These are phyloP conservation scores for Breynia disticha DNA, from an alignment of 441 rosid genomes.

Conservation along the genomic window DNA sequence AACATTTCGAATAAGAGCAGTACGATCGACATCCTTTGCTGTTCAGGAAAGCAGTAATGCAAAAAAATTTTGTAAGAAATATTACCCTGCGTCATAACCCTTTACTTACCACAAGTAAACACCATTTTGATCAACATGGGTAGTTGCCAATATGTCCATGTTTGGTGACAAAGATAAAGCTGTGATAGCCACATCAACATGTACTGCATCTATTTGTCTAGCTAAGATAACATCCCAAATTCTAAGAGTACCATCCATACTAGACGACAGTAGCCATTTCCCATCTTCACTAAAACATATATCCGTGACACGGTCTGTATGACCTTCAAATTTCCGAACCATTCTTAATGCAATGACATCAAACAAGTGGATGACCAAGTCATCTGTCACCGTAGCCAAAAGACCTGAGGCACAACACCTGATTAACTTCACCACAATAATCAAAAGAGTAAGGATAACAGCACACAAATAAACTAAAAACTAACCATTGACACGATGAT, in stretches of 20 bases:
- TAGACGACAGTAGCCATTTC: conserved; percentile 89
- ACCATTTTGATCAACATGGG: conserved; percentile 92
- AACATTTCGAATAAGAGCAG: no score
- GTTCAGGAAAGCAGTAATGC: neutral
- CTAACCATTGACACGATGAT: conserved; percentile 74
- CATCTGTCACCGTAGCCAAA: conserved; percentile 87
- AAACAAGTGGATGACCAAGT: conserved; percentile 62
- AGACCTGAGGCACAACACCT: conserved; percentile 44
- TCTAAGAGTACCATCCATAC: conserved; percentile 95
- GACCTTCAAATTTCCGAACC: conserved; percentile 97
- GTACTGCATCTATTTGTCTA: conserved; percentile 84
- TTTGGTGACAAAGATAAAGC: conserved; percentile 93
- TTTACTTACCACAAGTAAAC: conserved; percentile 71
- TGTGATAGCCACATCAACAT: conserved; percentile 69
- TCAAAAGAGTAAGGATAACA: neutral
- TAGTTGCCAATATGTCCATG: conserved; percentile 87
- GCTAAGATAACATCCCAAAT: conserved; percentile 90
- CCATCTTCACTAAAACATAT: conserved; percentile 94
- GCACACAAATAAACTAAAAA: neutral
- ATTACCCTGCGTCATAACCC: conserved; percentile 2
- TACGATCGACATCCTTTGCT: neutral
- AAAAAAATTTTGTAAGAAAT: neutral
- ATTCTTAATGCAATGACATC: conserved; percentile 70
- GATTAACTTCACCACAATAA: neutral
- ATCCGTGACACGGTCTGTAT: conserved; percentile 80